Base-by-base conservation (phyloP, 345 rosid species). In the Sapria himalayana region DNA sequence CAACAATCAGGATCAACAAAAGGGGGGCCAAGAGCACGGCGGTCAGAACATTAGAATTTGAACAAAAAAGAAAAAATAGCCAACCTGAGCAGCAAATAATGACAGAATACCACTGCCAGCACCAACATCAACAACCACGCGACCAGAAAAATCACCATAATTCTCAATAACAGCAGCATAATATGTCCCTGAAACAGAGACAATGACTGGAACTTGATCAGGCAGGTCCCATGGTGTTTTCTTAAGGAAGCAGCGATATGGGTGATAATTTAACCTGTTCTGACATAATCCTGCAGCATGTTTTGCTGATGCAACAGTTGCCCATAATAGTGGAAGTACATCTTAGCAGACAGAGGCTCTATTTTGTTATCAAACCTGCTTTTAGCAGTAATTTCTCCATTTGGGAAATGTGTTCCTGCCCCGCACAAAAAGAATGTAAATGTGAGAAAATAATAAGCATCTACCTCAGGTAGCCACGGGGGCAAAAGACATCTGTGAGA, bases 101-200 rank as follows among this genome's bases (percentile, higher is more conserved):
- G 98, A 89, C 55, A 89, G 67, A 55, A 89, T 89, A 35, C 98
- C 98, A 57, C 98, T 89, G 25, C 98, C 98, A 68, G 98, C 94
- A 64, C 98, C 98, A 9, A 89, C 98, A 64, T 89, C 98, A 41
- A 89, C 81, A 46, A 89, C 94, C 42, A 89, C 77, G 42, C 84
- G 80, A 57, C 75, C 98, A 22, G 58, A 54, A 71, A 89, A 82
- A 67, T 89, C 98, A 20, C 48, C 69, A 41, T 84, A 91, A 57
- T 89, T 89, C 66, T 82, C 98, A 43, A 89, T 79, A 38, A 89
- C 85, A 22, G 98, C 93, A 58, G 94, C 93, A 69, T 78, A 82
- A 61, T 89, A 89, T 48, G 94, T 78, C 51, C 98, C 98, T 89
- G 78, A 50, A 56, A 48, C 44, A 62, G 50, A 32, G 21, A 35